These are phyloP conservation scores for Harringtonia aguacate DNA, from an alignment of 2,329 filamentous ascomycete species.

Conservation along the genomic window DNA sequence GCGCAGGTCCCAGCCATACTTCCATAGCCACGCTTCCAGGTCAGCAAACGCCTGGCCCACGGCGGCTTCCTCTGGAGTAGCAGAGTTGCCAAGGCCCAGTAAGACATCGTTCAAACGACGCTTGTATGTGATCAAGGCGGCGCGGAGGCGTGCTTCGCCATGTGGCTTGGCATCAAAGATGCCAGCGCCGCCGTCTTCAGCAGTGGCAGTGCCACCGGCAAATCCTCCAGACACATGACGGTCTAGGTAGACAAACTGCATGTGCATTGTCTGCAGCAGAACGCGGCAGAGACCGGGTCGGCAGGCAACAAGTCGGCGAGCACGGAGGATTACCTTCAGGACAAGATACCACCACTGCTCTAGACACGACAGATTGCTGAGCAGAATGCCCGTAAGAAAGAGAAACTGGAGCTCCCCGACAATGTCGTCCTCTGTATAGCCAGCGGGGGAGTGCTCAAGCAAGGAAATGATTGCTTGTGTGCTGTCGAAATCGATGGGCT, in stretches of 20 bases:
- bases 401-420: slow-evolving; percentile 51
- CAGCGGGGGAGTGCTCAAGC: slow-evolving; percentile 11
- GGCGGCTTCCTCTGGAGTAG: slow-evolving; percentile 28
- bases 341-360: slow-evolving; percentile 52
- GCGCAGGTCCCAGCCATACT: slow-evolving; percentile 43
- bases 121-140: slow-evolving; percentile 43
- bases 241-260: slow-evolving; percentile 44
- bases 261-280: slow-evolving; percentile 40
- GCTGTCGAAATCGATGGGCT: slow-evolving; percentile 12
- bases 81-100: slow-evolving; percentile 19
- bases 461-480: slow-evolving; percentile 15
- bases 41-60: slow-evolving; percentile 37
- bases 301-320: slow-evolving; percentile 30
- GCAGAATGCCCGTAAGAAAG: slow-evolving; percentile 44
- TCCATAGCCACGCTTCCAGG: slow-evolving; percentile 36
- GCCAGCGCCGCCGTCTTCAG: slow-evolving; percentile 8
- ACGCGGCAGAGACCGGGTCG: slow-evolving; percentile 32
- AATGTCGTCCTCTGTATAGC: slow-evolving; percentile 29
- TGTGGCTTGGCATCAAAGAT: slow-evolving; percentile 24
- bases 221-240: slow-evolving; percentile 30
- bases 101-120: slow-evolving; percentile 38
- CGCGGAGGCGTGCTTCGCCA: slow-evolving; percentile 25
- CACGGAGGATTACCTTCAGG: slow-evolving; percentile 38
- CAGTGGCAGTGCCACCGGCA: slow-evolving; percentile 18
- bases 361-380: slow-evolving; percentile 47